Percentiles rank a stretch among this genome's conserved stretches.
Conservation (phyloP, 2,329 filamentous ascomycete species). For the Trichoderma aggressivum region DNA sequence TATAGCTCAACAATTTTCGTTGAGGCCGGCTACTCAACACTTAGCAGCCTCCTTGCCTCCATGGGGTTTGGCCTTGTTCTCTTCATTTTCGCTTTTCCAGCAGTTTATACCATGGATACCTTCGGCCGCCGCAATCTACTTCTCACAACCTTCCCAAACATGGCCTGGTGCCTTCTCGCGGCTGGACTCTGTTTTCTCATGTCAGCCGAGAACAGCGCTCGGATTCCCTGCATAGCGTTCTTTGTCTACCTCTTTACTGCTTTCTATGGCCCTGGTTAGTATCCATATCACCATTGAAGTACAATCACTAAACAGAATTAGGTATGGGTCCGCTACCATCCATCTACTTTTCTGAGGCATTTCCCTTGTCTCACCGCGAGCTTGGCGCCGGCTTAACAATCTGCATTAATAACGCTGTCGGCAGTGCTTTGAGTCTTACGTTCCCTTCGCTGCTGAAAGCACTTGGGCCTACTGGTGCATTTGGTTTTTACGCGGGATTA, state of each 20-base stretch:
- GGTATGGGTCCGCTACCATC: slow-evolving; percentile 32
- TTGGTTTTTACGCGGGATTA: slow-evolving; percentile 58
- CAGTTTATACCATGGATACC: slow-evolving; percentile 52
- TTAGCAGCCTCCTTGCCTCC: slow-evolving; percentile 45
- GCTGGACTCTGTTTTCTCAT: slow-evolving; percentile 47
- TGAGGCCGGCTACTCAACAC: slow-evolving; percentile 41
- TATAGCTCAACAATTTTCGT: slow-evolving; percentile 50
- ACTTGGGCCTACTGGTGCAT: slow-evolving; percentile 42
- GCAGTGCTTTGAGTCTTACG: slow-evolving; percentile 34
- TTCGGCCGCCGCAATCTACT: slow-evolving; percentile 48
- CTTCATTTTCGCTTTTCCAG: slow-evolving; percentile 52
- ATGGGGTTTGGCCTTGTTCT: slow-evolving; percentile 53
- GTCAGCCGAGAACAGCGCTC: slow-evolving; percentile 35
- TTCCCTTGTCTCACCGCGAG: slow-evolving; percentile 52
- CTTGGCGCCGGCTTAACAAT: slow-evolving; percentile 33
- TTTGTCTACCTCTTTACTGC: slow-evolving; percentile 51
- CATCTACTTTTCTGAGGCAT: slow-evolving; percentile 49
- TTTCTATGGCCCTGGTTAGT: slow-evolving; percentile 39
- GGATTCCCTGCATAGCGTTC: slow-evolving; percentile 45
- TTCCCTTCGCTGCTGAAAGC: slow-evolving; percentile 45
- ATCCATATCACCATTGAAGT: not conserved
- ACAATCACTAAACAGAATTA: slow-evolving; percentile 14
- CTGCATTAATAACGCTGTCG: slow-evolving; percentile 30
- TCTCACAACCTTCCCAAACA: slow-evolving; percentile 31
- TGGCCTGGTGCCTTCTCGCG: slow-evolving; percentile 30